These are phyloP conservation scores for Thermochaetoides dissita DNA, from an alignment of 2,329 filamentous ascomycete genomes.

Conservation along the genomic window DNA sequence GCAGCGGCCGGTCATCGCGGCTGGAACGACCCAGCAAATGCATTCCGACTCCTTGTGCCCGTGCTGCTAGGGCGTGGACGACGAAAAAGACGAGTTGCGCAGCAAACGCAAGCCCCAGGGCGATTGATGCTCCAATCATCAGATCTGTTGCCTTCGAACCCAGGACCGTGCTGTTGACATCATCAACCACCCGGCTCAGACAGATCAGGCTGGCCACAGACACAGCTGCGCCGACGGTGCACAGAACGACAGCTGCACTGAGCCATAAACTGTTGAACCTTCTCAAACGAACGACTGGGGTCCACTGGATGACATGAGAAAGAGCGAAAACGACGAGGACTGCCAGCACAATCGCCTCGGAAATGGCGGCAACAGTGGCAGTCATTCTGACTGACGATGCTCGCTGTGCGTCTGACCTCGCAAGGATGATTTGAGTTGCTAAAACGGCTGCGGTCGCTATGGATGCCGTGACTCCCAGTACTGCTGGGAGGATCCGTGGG, in stretches of 20 bases:
- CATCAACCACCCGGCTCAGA: slow-evolving; percentile 22
- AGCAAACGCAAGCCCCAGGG: slow-evolving; percentile 31
- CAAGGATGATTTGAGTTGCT: slow-evolving; percentile 27
- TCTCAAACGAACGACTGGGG: slow-evolving; percentile 10
- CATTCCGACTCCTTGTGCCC: slow-evolving; percentile 19
- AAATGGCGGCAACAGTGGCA: slow-evolving; percentile 24
- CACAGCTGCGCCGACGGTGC: slow-evolving; percentile 29
- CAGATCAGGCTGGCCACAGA: slow-evolving; percentile 31
- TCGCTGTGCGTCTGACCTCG: slow-evolving; percentile 19
- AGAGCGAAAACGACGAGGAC: slow-evolving; percentile 21
- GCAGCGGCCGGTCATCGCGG: slow-evolving; percentile 19
- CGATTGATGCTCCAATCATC: slow-evolving; percentile 30
- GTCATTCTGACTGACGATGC: slow-evolving; percentile 21
- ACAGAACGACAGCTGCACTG: slow-evolving; percentile 25
- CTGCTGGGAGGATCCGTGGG: slow-evolving; percentile 21
- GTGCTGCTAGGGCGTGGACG: slow-evolving; percentile 27
- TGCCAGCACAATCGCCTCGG: slow-evolving; percentile 25
- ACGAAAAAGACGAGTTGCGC: slow-evolving; percentile 36
- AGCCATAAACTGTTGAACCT: slow-evolving; percentile 24
- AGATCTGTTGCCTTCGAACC: slow-evolving; percentile 22
- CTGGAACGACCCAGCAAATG: slow-evolving; percentile 18
- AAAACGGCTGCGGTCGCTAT: slow-evolving; percentile 26
- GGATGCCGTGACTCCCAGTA: slow-evolving; percentile 24
- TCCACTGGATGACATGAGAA: slow-evolving; percentile 17
- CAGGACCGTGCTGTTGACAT: slow-evolving; percentile 20